A percentile compares a stretch with the other conserved stretches of the same genome.
These are phyloP conservation scores for Micromonas commoda DNA, from an alignment of 139 green algal genomes.

Conservation along the genomic window DNA sequence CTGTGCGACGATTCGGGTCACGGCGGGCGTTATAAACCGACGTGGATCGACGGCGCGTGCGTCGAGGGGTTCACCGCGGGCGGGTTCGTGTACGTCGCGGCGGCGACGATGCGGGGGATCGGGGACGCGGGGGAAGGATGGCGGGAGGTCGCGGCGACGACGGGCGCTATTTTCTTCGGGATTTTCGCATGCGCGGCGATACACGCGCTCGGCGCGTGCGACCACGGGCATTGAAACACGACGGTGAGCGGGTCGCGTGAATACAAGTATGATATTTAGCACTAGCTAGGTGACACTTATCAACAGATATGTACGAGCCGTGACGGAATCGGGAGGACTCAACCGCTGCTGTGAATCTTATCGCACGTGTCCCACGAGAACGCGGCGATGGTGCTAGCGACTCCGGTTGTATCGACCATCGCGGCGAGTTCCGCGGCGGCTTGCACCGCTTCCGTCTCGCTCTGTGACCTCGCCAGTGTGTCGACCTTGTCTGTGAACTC, in stretches of 20 bases:
- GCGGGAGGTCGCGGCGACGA: too few species aligned
- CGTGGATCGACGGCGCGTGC: background rate
- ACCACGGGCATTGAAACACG: too few species aligned
- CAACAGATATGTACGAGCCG: too few species aligned
- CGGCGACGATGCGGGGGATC: background rate
- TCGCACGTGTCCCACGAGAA: conserved; percentile 8
- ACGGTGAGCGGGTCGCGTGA: too few species aligned
- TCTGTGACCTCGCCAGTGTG: background rate
- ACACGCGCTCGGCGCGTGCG: too few species aligned
- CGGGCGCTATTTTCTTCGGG: background rate
- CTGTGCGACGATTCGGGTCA: background rate
- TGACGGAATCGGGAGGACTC: too few species aligned
- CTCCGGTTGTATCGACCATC: background rate
- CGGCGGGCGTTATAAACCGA: background rate
- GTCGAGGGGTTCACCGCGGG: conserved; percentile 40
- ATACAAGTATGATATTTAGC: too few species aligned
- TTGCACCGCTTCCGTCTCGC: background rate
- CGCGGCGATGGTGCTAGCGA: conserved; percentile 5
- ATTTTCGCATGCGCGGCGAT: background rate
- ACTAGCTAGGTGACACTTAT: too few species aligned
- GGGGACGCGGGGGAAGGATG: background rate
- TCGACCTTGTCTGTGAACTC: background rate
- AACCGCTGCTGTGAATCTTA: conserved; percentile 10
- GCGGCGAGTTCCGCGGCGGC: background rate
- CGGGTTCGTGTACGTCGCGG: conserved; percentile 42